Base-by-base conservation (phyloP, 805 yeast species). In the Barnettozyma salicaria region DNA sequence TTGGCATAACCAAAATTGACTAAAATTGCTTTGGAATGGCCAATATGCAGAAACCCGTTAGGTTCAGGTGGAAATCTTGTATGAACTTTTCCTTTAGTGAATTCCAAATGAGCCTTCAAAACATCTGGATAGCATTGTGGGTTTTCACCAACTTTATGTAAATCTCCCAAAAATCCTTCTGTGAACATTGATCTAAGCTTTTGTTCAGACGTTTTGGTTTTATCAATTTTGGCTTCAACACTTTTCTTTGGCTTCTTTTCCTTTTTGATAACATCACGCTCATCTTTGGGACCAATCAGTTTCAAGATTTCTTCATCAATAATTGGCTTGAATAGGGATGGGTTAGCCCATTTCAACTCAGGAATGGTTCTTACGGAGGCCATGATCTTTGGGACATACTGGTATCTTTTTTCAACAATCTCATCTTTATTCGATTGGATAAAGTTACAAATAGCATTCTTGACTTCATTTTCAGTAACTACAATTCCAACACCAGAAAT, bases 11-110 rank as follows among this genome's bases (percentile, higher is more conserved):
- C 99, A 62, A 92, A 92, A 60, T 92, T 89, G 37, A 90, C 96
- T 76, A 92, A 84, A 58, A 92, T 90, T 36, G 98, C 98, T 65
- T 92, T 92, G 28, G 96, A 83, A 58, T 92, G 99, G 30, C 99
- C 98, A 60, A 92, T 90, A 60, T 92, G 98, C 56, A 92, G 72
- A 58, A 79, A 92, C 50, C 98, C 98, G 63, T 94, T 90, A 28
- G 98, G 98, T 65, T 92, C 98, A 6, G 98, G 98, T 32, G 99
- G 99, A 65, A 92, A 92, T 59, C 99, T 78, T 4, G 98, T 92
- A 52, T 75, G 78, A 20, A 90, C 97, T 55, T 74, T 71, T 32
- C 96, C 95, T 26, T 75, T 72, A 23, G 95, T 86, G 47, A 76
- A 76, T 39, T 72, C 75, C 51, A 87, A 68, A 60, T 92, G 98